These are phyloP conservation scores for Boletus fagicola DNA, from an alignment of 768 basidiomycete species.

Conservation along the genomic window DNA sequence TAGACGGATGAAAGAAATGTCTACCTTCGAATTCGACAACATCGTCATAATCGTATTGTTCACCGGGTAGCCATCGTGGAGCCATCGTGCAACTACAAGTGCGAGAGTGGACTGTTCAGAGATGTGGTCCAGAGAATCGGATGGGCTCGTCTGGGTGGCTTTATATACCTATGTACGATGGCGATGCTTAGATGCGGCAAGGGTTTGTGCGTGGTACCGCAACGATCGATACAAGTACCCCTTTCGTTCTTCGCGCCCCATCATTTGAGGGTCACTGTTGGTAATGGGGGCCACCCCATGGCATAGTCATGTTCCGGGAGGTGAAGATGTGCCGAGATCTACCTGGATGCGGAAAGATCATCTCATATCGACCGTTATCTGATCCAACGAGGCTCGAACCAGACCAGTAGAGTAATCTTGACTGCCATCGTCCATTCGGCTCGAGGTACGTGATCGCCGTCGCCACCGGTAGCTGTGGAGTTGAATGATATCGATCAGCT, in stretches of 20 bases:
- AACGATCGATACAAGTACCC: slow-evolving; percentile 8
- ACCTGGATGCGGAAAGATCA: slow-evolving; percentile 12
- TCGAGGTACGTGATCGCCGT: neutral
- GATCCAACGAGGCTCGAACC: slow-evolving; percentile 23
- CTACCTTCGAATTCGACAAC: slow-evolving; percentile 58
- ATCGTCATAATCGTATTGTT: slow-evolving; percentile 51
- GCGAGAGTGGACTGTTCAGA: slow-evolving; percentile 5
- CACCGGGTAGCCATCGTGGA: slow-evolving; percentile 60
- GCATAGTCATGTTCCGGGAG: neutral
- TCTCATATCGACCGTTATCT: slow-evolving; percentile 22
- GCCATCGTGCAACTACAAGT: slow-evolving; percentile 35
- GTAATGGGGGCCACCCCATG: neutral
- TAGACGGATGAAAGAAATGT: neutral
- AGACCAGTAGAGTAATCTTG: neutral
- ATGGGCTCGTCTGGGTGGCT: neutral
- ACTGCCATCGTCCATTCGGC: neutral
- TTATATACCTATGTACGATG: slow-evolving; percentile 22
- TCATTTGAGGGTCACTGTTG: neutral
- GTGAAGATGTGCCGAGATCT: slow-evolving; percentile 1
- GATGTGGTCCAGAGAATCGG: slow-evolving; percentile 2
- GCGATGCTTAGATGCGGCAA: slow-evolving; percentile 4
- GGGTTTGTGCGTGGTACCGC: neutral
- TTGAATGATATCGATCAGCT: neutral
- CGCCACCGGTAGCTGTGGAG: neutral
- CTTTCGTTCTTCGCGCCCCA: slow-evolving; percentile 2